These are phyloP conservation scores for Echinochloa phyllopogon DNA, from an alignment of 176 grass and related monocot species.

Conservation along the genomic window DNA sequence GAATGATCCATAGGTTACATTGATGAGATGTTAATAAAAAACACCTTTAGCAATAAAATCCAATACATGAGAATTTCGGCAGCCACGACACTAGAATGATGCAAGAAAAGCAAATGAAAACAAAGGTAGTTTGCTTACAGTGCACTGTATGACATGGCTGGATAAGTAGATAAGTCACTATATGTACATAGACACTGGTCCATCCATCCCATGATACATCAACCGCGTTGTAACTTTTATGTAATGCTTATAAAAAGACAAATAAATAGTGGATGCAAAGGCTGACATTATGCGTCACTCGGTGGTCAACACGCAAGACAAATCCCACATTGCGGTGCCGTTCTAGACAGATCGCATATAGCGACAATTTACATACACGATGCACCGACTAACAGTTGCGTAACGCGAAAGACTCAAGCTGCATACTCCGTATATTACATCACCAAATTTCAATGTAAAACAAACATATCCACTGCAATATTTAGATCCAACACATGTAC, in stretches of 20 bases:
- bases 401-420: not conserved
- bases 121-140: not conserved
- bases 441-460: not conserved
- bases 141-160: not conserved
- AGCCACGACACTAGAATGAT: too few species aligned
- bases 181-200: not conserved
- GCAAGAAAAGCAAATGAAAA: too few species aligned
- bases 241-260: not conserved
- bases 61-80: too few species aligned
- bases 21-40: too few species aligned
- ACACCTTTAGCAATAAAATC: too few species aligned
- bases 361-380: not conserved
- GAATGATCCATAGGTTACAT: too few species aligned
- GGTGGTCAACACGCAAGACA: too few species aligned
- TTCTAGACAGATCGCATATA: not conserved
- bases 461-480: too few species aligned
- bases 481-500: not conserved
- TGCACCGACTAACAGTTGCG: not conserved
- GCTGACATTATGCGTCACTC: not conserved
- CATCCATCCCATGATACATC: not conserved
- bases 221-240: not conserved
- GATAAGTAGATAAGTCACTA: not conserved
- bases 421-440: not conserved
- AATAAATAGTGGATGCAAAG: not conserved
- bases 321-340: rapidly evolving